These are phyloP conservation scores for Hypericum perforatum DNA, from an alignment of 345 rosid species.

Conservation along the genomic window DNA sequence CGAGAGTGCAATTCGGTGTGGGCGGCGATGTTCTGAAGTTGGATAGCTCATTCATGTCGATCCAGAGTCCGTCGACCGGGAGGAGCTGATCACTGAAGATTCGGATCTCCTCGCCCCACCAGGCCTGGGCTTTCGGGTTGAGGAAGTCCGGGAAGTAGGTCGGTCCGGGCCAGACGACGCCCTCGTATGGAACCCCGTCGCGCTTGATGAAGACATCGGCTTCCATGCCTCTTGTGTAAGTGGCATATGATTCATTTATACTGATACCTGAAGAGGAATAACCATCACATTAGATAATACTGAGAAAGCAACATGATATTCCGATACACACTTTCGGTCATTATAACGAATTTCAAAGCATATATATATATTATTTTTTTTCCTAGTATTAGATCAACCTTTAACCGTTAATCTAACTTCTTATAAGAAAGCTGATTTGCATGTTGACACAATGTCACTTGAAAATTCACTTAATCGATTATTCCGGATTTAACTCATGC, in stretches of 20 bases:
- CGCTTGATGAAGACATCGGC: conserved; percentile 51
- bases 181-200: conserved; percentile 46
- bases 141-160: conserved; percentile 64
- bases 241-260: conserved; percentile 36
- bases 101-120: conserved; percentile 53
- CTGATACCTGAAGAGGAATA: conserved; percentile 35
- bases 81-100: conserved; percentile 31
- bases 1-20: conserved; percentile 33
- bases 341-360: too few relatives aligned
- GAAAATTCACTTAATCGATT: too few relatives aligned
- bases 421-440: too few relatives aligned
- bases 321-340: too few relatives aligned
- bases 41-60: conserved; percentile 73
- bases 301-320: too few relatives aligned
- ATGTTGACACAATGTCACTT: too few relatives aligned
- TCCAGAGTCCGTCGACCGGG: conserved; percentile 61
- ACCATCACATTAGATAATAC: too few relatives aligned
- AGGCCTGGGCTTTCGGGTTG: conserved; percentile 32
- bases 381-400: too few relatives aligned
- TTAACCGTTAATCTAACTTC: too few relatives aligned
- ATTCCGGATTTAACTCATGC: too few relatives aligned
- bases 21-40: conserved; percentile 45
- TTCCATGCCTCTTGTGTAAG: conserved; percentile 52
- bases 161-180: conserved; percentile 61
- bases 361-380: too few relatives aligned